Evolutionary conservation across 768 basidiomycete species (phyloP).

Genomic region (Coprinellus aureogranulatus): DNA sequence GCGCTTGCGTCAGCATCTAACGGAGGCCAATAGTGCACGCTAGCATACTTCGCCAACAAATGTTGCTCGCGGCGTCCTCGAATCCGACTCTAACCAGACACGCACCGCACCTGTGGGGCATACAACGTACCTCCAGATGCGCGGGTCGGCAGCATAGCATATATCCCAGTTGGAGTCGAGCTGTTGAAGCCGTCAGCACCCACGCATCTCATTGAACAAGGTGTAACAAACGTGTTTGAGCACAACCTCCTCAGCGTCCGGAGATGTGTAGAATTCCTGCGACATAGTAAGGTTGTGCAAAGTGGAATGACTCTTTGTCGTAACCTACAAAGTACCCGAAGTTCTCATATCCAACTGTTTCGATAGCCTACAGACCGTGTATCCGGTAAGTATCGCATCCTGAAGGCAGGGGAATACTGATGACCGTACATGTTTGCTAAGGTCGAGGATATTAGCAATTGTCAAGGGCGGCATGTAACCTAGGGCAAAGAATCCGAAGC

Average conservation of each 20-base stretch:
- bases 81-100: slow-evolving; percentile 12
- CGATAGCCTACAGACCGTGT: too few relatives aligned
- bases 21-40: too few relatives aligned
- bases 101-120: slow-evolving; percentile 12
- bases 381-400: too few relatives aligned
- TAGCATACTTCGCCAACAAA: slow-evolving; percentile 1
- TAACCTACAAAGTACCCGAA: slow-evolving; percentile 33
- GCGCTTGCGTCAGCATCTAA: too few relatives aligned
- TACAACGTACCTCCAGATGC: slow-evolving; percentile 9
- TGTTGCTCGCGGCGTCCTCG: not conserved
- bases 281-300: not conserved
- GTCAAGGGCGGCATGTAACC: slow-evolving; percentile 31
- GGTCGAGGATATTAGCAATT: slow-evolving; percentile 4
- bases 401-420: too few relatives aligned
- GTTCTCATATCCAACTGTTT: slow-evolving; percentile 25
- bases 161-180: slow-evolving; percentile 37
- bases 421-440: slow-evolving; percentile 17
- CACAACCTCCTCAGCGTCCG: slow-evolving; percentile 31
- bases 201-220: too few relatives aligned
- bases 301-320: too few relatives aligned
- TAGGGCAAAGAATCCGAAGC: slow-evolving; percentile 36
- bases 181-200: too few relatives aligned
- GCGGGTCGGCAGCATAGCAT: slow-evolving; percentile 20
- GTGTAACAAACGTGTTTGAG: slow-evolving; percentile 11
- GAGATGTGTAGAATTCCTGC: slow-evolving; percentile 34